Evolutionary conservation across 2,329 filamentous ascomycete species (phyloP).

Genomic region (Colletotrichum orbiculare): DNA sequence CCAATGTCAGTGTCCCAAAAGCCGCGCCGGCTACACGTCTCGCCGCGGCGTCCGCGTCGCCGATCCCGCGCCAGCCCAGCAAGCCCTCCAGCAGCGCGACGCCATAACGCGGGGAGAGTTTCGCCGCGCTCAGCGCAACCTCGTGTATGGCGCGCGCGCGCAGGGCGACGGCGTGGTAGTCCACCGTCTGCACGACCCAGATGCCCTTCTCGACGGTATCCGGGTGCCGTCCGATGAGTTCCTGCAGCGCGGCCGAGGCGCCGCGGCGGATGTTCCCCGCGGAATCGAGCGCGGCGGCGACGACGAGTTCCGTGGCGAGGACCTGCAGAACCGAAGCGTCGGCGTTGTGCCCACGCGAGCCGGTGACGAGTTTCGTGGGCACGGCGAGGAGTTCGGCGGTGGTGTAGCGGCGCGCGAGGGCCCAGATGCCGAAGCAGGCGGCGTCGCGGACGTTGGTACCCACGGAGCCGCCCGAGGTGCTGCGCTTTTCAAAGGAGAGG

Average conservation of each 20-base stretch:
- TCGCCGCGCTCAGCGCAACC: constrained; percentile 76
- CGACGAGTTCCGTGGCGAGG: constrained; percentile 83
- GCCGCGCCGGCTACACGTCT: constrained; percentile 77
- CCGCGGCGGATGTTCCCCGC: constrained; percentile 94
- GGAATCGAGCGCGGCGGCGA: constrained; percentile 86
- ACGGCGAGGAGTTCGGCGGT: constrained; percentile 80
- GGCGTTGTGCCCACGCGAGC: constrained; percentile 50
- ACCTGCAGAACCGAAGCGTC: constrained; percentile 74
- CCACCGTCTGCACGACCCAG: constrained; percentile 85
- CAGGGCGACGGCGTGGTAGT: constrained; percentile 94
- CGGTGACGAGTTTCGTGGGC: constrained; percentile 57
- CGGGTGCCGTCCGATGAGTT: constrained; percentile 92
- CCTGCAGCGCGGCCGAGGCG: constrained; percentile 92
- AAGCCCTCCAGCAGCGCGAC: constrained; percentile 76
- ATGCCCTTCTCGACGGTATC: constrained; percentile 87
- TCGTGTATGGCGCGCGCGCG: constrained; percentile 83
- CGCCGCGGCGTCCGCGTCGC: constrained; percentile 79
- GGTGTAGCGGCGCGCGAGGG: constrained; percentile 85
- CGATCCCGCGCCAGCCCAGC: constrained; percentile 88
- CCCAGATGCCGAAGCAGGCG: constrained; percentile 96
- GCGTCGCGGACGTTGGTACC: constrained; percentile 95
- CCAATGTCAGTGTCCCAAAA: constrained; percentile 69
- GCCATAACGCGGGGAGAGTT: constrained; percentile 76
- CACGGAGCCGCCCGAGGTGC: constrained; percentile 83
- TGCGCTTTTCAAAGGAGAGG: constrained; percentile 88